Conservation (phyloP, 1,139 yeast genomes). For the Suhomyces bolitotheri region DNA sequence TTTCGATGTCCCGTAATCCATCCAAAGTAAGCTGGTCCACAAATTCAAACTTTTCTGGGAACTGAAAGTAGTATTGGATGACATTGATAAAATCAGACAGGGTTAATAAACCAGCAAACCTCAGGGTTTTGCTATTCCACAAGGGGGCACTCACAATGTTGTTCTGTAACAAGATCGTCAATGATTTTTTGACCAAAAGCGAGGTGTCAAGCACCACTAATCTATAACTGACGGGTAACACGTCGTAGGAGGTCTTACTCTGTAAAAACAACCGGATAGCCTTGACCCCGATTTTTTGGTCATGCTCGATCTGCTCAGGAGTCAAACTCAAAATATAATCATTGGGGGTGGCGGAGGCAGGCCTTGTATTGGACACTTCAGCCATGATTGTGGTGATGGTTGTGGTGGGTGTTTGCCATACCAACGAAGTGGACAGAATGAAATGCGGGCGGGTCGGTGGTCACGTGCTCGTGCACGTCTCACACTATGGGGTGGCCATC, state of each 20-base stretch:
- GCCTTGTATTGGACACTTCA: slow-evolving; percentile 19
- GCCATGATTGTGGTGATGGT: slow-evolving; percentile 16
- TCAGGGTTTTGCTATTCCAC: slow-evolving; percentile 87
- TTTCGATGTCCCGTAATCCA: slow-evolving; percentile 83
- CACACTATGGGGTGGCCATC: too few relatives aligned
- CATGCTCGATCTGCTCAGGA: slow-evolving; percentile 50
- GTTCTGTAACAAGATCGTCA: slow-evolving; percentile 87
- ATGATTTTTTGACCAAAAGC: slow-evolving; percentile 82
- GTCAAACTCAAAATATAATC: slow-evolving; percentile 47
- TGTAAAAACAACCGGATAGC: slow-evolving; percentile 83
- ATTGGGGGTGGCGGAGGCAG: slow-evolving; percentile 37
- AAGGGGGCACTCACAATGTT: slow-evolving; percentile 95
- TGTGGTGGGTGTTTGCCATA: not conserved
- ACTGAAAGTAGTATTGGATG: slow-evolving; percentile 89
- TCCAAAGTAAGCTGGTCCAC: slow-evolving; percentile 85
- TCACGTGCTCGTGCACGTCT: slow-evolving; percentile 1
- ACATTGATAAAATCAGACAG: slow-evolving; percentile 93
- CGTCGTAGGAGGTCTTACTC: slow-evolving; percentile 94
- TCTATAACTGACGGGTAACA: slow-evolving; percentile 91
- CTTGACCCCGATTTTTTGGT: slow-evolving; percentile 66
- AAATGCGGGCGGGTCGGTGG: slow-evolving; percentile 2
- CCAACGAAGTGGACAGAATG: not conserved
- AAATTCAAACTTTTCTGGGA: slow-evolving; percentile 85
- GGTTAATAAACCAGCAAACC: slow-evolving; percentile 92
- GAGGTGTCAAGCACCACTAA: slow-evolving; percentile 93